Conservation (phyloP, 2,329 filamentous ascomycete species). For the Neocatenulostroma microsporum region DNA sequence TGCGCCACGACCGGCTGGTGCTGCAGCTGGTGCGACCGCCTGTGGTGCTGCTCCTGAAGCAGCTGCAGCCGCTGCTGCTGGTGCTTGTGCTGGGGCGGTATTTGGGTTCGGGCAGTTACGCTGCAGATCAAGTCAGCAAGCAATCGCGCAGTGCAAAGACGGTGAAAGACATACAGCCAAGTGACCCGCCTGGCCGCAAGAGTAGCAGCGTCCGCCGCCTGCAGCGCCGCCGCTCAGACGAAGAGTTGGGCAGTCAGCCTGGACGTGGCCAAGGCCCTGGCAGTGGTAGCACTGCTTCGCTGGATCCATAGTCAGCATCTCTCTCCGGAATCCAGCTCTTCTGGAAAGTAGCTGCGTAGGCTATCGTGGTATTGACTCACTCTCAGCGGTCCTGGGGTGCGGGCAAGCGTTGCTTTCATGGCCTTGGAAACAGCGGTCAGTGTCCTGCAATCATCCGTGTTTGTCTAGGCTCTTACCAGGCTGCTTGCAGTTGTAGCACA, state of each 20-base stretch:
- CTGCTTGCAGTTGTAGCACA: slow-evolving; percentile 99
- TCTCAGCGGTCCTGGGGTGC: slow-evolving; percentile 89
- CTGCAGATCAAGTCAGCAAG: slow-evolving; percentile 33
- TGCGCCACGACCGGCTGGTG: slow-evolving; percentile 51
- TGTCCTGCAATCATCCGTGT: slow-evolving; percentile 26
- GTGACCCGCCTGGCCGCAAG: slow-evolving; percentile 87
- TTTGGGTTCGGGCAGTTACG: slow-evolving; percentile 77
- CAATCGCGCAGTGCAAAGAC: not conserved
- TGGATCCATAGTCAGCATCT: slow-evolving; percentile 29
- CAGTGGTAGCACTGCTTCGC: slow-evolving; percentile 99
- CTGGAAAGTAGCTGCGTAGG: not conserved
- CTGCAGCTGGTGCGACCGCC: not conserved
- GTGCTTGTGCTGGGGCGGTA: slow-evolving; percentile 45
- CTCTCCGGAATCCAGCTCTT: too few species aligned
- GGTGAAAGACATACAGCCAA: slow-evolving; percentile 60
- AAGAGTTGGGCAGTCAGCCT: slow-evolving; percentile 96
- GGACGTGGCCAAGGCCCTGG: slow-evolving; percentile 95
- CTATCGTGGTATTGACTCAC: slow-evolving; percentile 39
- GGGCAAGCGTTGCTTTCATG: slow-evolving; percentile 98
- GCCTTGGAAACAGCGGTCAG: slow-evolving; percentile 42
- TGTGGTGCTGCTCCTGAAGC: slow-evolving; percentile 1
- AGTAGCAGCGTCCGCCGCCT: slow-evolving; percentile 90
- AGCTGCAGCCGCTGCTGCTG: slow-evolving; percentile 3
- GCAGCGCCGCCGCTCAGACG: slow-evolving; percentile 75
- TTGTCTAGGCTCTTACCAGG: slow-evolving; percentile 48